phyloP scores from a whole-genome alignment of 306 rosid genomes.

The Fragaria vesca region DNA sequence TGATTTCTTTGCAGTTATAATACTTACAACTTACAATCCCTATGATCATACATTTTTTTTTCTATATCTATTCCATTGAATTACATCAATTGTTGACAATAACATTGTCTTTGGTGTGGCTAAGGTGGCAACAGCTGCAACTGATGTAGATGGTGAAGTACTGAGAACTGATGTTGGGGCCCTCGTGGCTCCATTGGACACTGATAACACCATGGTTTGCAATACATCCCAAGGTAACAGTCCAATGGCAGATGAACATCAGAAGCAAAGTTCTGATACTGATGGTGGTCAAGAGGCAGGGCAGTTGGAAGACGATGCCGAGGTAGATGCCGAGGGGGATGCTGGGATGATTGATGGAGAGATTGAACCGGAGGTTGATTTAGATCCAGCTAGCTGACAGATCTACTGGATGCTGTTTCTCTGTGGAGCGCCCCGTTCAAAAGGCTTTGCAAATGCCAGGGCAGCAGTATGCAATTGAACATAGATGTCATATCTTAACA shows the following conservation, averaged over 20 bases:
- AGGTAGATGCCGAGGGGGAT: constrained; percentile 77
- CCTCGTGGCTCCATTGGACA: constrained; percentile 56
- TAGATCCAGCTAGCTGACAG: constrained; percentile 56
- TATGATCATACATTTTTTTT: background rate
- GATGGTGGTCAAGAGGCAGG: constrained; percentile 82
- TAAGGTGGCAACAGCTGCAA: constrained; percentile 58
- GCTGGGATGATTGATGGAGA: constrained; percentile 82
- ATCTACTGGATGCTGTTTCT: background rate
- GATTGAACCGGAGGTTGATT: constrained; percentile 72
- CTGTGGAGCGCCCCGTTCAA: background rate
- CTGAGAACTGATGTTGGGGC: constrained; percentile 49
- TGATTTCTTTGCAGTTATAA: background rate
- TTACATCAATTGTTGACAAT: background rate
- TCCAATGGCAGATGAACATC: constrained; percentile 62
- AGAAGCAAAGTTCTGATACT: constrained; percentile 74
- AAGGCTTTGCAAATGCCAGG: background rate
- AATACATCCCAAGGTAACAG: constrained; percentile 57
- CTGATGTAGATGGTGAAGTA: constrained; percentile 75
- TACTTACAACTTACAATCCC: background rate
- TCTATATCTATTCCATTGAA: background rate
- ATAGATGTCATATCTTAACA: background rate
- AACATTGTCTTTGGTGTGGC: background rate
- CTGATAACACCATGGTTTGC: constrained; percentile 48
- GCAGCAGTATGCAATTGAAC: background rate
- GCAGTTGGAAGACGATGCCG: constrained; percentile 81